These are phyloP conservation scores for Alternaria conjuncta DNA, from an alignment of 2,329 filamentous ascomycete species.

Conservation along the genomic window DNA sequence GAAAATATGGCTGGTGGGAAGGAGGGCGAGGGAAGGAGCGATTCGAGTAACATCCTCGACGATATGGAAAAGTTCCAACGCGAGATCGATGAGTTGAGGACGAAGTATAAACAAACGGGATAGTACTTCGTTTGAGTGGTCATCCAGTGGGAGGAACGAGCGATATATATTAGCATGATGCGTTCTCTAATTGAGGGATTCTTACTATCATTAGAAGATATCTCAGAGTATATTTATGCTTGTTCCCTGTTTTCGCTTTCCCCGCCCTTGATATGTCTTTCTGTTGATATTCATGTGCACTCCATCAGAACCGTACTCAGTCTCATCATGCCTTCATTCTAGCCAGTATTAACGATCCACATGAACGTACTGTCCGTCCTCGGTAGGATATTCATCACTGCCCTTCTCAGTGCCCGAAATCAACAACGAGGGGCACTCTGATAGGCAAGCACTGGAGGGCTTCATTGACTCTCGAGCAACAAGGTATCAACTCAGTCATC, in stretches of 20 bases:
- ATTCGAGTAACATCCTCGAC: slow-evolving; percentile 41
- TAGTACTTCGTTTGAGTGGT: not conserved
- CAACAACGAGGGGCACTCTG: not conserved
- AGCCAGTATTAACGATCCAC: not conserved
- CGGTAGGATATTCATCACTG: not conserved
- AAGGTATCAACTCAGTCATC: not conserved
- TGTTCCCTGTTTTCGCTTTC: not conserved
- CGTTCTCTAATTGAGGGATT: not conserved
- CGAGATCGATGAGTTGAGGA: slow-evolving; percentile 48
- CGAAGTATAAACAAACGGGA: slow-evolving; percentile 27
- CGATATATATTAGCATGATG: not conserved
- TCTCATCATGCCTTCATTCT: not conserved
- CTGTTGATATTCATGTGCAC: not conserved
- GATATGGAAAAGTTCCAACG: slow-evolving; percentile 50
- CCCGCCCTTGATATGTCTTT: not conserved
- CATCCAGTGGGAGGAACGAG: not conserved
- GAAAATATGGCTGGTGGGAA: not conserved
- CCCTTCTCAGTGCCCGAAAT: not conserved
- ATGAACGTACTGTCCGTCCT: not conserved
- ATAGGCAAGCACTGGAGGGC: not conserved
- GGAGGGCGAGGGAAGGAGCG: slow-evolving; percentile 13
- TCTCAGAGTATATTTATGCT: not conserved
- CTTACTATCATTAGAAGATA: not conserved
- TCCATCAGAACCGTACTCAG: not conserved
- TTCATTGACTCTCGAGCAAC: not conserved